Evolutionary conservation across 2,329 filamentous ascomycete genomes (phyloP).

Genomic region (Colletotrichum scovillei): DNA sequence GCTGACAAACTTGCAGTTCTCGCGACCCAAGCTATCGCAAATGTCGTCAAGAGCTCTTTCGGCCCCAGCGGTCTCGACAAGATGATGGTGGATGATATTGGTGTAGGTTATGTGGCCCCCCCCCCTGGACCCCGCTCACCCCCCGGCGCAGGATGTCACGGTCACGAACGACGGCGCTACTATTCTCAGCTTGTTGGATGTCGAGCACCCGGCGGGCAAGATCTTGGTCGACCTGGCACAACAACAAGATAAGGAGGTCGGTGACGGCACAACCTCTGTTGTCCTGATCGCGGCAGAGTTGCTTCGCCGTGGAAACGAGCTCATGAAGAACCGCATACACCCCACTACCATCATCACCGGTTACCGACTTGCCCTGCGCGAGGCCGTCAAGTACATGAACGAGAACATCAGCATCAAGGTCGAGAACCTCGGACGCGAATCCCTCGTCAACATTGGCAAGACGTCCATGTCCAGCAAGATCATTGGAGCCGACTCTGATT

Average conservation of each 20-base stretch:
- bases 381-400: conserved; percentile 98
- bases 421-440: conserved; percentile 89
- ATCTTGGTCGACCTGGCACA: conserved; percentile 97
- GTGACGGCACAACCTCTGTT: conserved; percentile 97
- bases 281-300: conserved; percentile 98
- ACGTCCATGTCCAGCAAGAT: conserved; percentile 99
- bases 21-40: conserved; percentile 96
- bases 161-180: conserved; percentile 99
- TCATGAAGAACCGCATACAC: conserved; percentile 99
- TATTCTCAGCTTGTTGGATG: conserved; percentile 93
- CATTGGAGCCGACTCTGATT: conserved; percentile 94
- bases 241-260: conserved; percentile 99
- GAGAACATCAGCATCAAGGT: conserved; percentile 98
- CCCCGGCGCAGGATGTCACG: conserved; percentile 80
- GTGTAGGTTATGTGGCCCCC: conserved; percentile 65
- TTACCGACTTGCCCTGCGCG: conserved; percentile 92
- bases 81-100: conserved; percentile 99
- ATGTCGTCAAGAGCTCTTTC: conserved; percentile 99
- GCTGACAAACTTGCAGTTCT: conserved; percentile 69
- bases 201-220: conserved; percentile 98
- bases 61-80: conserved; percentile 97
- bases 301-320: conserved; percentile 91
- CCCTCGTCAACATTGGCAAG: conserved; percentile 93
- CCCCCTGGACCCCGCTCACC: conserved; percentile 39
- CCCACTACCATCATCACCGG: conserved; percentile 99